Evolutionary conservation across 2,329 filamentous ascomycete species (phyloP), one percentile per base, ranked within the genome.

Genomic region (Neospermospora avenae): DNA sequence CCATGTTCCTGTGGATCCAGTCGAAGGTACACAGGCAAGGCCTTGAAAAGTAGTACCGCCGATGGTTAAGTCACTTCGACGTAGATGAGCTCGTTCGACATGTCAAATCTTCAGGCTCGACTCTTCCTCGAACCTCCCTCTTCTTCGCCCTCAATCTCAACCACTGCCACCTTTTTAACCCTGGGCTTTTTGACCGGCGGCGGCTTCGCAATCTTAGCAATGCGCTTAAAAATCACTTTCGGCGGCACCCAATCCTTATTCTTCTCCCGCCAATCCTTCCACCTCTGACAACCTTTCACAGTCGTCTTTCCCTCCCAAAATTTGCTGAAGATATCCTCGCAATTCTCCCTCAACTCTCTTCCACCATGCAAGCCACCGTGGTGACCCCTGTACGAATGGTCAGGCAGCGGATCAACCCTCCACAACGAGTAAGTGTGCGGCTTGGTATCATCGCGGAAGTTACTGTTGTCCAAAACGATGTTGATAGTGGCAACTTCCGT

Each of bases 391-490:
- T 18, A 41, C 2, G 35, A 28, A 14, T 53, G 31, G 4, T 25
- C 28, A 16, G 24, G 10, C 45, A 42, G n/a, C 7, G 25, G 22
- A n/a, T 34, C n/a, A n/a, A 39, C 22, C 7, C 20, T 18, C 46
- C 39, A 42, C 34, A 63, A 44, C 13, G n/a, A 37, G 37, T 58
- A 60, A 6, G 37, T 44, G 25, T 51, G 42, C 22, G 58, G 57
- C 10, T 58, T 28, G 0, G 34, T 16, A 24, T 44, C 41, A 2
- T 51, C 28, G 11, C 31, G 28, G 22, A 58, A 62, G 0, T 46
- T 53, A 46, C 58, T 61, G 13, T 55, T 57, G 37, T 63, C 58
- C 16, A 61, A 22, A 3, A 61, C 56, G 20, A 63, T 59, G 6
- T 41, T 58, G 52, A 65, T 59, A 16, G 52, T 55, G 11, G 52